These are phyloP conservation scores for Fusarium liriodendri DNA, from an alignment of 2,329 filamentous ascomycete genomes.

Conservation along the genomic window DNA sequence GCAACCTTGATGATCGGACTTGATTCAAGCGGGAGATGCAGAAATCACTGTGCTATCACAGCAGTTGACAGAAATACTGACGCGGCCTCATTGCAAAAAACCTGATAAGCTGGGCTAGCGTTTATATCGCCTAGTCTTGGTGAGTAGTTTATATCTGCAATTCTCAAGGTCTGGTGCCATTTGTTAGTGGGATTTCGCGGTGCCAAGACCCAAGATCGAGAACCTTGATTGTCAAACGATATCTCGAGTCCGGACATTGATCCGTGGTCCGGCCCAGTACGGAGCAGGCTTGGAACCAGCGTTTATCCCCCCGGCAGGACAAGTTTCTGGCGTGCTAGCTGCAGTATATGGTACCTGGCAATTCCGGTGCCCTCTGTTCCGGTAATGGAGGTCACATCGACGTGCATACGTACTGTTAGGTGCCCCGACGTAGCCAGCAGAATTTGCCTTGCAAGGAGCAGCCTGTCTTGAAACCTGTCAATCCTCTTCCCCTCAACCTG, in stretches of 20 bases:
- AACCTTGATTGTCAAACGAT: conserved; percentile 8
- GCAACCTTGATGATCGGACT: conserved; percentile 35
- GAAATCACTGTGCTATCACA: not conserved
- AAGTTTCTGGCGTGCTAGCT: not conserved
- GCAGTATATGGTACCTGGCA: not conserved
- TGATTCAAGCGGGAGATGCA: not conserved
- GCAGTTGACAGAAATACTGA: not conserved
- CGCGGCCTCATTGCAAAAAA: not conserved
- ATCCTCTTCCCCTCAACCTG: not conserved
- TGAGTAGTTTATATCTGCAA: not conserved
- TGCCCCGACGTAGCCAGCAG: not conserved
- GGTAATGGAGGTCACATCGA: not conserved
- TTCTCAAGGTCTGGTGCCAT: conserved; percentile 7
- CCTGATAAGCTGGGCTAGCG: not conserved
- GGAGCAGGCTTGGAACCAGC: not conserved
- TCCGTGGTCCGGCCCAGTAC: not conserved
- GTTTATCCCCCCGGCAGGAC: not conserved
- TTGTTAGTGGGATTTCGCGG: conserved; percentile 8
- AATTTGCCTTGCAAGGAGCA: not conserved
- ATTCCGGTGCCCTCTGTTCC: not conserved
- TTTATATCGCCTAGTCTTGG: not conserved
- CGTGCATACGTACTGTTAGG: not conserved
- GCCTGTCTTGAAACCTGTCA: conserved; percentile 4
- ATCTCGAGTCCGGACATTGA: not conserved
- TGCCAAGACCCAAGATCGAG: not conserved